A percentile compares a stretch with the other conserved stretches of the same genome.
Conservation (phyloP, 2,329 filamentous ascomycete genomes). For the Cryphonectria nitschkei region DNA sequence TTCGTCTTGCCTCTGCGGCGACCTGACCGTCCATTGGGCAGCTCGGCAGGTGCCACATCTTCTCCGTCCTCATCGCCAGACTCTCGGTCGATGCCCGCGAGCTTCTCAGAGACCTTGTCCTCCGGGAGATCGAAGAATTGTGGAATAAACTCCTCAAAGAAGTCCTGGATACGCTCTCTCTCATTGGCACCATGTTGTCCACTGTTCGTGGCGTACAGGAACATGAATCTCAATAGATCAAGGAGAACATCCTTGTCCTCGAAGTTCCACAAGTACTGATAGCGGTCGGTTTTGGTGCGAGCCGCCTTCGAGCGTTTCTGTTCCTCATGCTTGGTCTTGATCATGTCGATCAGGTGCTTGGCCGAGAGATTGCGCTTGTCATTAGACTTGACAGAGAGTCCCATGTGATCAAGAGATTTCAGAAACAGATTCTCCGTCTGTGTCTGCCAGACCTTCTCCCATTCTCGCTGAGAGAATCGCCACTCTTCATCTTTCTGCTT, state of each 20-base stretch:
- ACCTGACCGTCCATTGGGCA: conserved; percentile 65
- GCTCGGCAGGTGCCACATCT: conserved; percentile 70
- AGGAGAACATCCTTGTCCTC: conserved; percentile 70
- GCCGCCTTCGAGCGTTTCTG: conserved; percentile 73
- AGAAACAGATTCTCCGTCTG: conserved; percentile 95
- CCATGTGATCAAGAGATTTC: conserved; percentile 96
- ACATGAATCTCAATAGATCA: conserved; percentile 64
- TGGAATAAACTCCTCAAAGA: conserved; percentile 76
- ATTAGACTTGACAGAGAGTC: conserved; percentile 81
- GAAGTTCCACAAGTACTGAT: conserved; percentile 79
- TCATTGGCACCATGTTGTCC: conserved; percentile 73
- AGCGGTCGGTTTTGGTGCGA: conserved; percentile 60
- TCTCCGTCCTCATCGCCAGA: conserved; percentile 79
- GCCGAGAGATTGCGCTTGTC: conserved; percentile 92
- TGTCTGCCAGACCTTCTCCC: conserved; percentile 98
- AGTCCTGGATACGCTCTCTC: conserved; percentile 73
- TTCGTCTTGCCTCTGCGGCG: conserved; percentile 78
- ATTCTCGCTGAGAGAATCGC: conserved; percentile 95
- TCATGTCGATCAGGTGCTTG: conserved; percentile 87
- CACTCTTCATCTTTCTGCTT: conserved; percentile 98
- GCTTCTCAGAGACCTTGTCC: conserved; percentile 67
- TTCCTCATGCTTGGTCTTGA: conserved; percentile 92
- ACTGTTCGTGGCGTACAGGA: conserved; percentile 68
- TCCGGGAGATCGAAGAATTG: conserved; percentile 77
- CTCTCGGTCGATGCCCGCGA: conserved; percentile 70